phyloP scores from a whole-genome alignment of 2,329 filamentous ascomycete species.

The Akanthomyces dipterigenus region DNA sequence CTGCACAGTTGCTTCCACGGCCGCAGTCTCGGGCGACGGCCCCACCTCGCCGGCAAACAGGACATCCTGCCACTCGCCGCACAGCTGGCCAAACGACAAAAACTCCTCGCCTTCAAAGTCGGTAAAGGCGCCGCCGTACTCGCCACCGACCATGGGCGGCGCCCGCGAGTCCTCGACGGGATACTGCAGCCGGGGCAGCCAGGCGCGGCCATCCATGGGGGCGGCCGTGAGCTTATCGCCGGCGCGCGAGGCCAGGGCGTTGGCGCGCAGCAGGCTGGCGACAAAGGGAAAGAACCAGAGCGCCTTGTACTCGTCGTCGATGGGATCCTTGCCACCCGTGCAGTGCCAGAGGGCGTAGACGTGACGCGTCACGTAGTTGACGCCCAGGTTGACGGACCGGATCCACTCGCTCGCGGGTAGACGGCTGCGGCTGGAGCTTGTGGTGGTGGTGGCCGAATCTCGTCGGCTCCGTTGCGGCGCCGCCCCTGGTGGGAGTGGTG shows the following conservation, averaged over 20 bases:
- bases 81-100: slow-evolving; percentile 23
- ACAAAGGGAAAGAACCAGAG: slow-evolving; percentile 18
- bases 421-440: slow-evolving; percentile 1
- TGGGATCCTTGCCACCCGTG: slow-evolving; percentile 18
- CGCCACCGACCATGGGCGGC: background rate
- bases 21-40: background rate
- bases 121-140: slow-evolving; percentile 16
- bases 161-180: background rate
- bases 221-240: background rate
- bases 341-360: slow-evolving; percentile 21
- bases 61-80: slow-evolving; percentile 17
- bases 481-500: background rate
- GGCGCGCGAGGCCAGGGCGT: slow-evolving; percentile 7
- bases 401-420: slow-evolving; percentile 23
- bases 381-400: slow-evolving; percentile 25
- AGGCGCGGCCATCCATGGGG: slow-evolving; percentile 7
- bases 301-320: slow-evolving; percentile 16
- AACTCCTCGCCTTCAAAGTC: slow-evolving; percentile 20
- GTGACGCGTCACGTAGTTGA: slow-evolving; percentile 18
- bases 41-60: slow-evolving; percentile 4
- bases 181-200: slow-evolving; percentile 3
- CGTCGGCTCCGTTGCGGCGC: background rate
- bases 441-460: background rate
- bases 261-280: slow-evolving; percentile 8
- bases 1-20: background rate